Conservation (phyloP, 1,284 basidiomycete species). For the Leccinum solheimii region DNA sequence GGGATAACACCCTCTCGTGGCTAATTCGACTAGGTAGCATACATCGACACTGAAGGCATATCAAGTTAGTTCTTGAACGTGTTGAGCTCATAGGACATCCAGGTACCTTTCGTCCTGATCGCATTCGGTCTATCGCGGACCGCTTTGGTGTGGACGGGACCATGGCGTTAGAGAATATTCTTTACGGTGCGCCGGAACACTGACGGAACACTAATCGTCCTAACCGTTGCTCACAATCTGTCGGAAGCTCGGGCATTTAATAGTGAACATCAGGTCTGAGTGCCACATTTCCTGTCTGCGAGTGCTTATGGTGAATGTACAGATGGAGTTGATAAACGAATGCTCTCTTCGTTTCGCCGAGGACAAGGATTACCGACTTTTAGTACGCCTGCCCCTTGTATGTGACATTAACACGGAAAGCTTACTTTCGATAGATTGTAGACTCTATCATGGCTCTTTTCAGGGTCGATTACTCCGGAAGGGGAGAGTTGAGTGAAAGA, state of each 20-base stretch:
- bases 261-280: slow-evolving; percentile 77
- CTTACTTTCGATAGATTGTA: slow-evolving; percentile 60
- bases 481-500: slow-evolving; percentile 89
- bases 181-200: slow-evolving; percentile 59
- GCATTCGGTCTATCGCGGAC: slow-evolving; percentile 86
- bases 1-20: background rate
- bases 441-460: slow-evolving; percentile 97
- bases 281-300: background rate
- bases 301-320: slow-evolving; percentile 10
- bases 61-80: background rate
- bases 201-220: background rate
- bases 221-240: slow-evolving; percentile 1
- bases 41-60: slow-evolving; percentile 87
- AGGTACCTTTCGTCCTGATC: slow-evolving; percentile 93
- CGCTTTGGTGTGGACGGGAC: slow-evolving; percentile 87
- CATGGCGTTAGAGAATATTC: slow-evolving; percentile 85
- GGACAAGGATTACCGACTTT: slow-evolving; percentile 75
- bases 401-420: background rate
- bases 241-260: slow-evolving; percentile 77
- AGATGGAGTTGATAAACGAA: slow-evolving; percentile 89
- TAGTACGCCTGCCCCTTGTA: slow-evolving; percentile 43
- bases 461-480: slow-evolving; percentile 87
- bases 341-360: slow-evolving; percentile 81
- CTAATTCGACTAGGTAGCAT: slow-evolving; percentile 65
- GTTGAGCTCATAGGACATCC: slow-evolving; percentile 9